Conservation (phyloP, 2,329 filamentous ascomycete species). For the Alternaria rosae region DNA sequence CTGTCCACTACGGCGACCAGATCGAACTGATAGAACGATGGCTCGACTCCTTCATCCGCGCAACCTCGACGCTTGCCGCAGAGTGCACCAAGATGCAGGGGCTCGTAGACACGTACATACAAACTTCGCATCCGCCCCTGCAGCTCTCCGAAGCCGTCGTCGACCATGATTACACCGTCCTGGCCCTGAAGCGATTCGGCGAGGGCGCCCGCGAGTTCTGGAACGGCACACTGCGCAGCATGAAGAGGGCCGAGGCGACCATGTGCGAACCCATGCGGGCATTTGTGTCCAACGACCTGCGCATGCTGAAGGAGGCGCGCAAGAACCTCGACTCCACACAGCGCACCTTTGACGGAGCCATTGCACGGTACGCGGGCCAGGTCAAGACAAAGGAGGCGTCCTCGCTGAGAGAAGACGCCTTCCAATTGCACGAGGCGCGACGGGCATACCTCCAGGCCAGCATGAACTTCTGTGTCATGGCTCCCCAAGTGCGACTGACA, state of each 20-base stretch:
- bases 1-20: constrained; percentile 88
- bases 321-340: constrained; percentile 79
- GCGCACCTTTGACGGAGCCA: constrained; percentile 80
- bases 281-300: constrained; percentile 81
- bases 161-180: constrained; percentile 92
- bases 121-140: constrained; percentile 75
- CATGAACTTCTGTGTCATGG: constrained; percentile 90
- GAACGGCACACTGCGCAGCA: constrained; percentile 74
- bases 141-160: constrained; percentile 82
- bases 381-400: constrained; percentile 95
- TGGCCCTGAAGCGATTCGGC: constrained; percentile 83
- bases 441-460: constrained; percentile 90
- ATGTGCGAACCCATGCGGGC: constrained; percentile 81
- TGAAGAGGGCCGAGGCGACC: constrained; percentile 78
- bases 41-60: constrained; percentile 77
- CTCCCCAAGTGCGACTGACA: constrained; percentile 82
- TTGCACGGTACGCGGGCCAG: constrained; percentile 83
- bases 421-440: constrained; percentile 90
- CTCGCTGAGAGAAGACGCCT: constrained; percentile 90
- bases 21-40: constrained; percentile 90
- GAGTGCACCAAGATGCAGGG: constrained; percentile 80
- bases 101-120: constrained; percentile 77
- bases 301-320: constrained; percentile 84
- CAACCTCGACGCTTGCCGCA: constrained; percentile 66
- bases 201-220: constrained; percentile 91